Percentiles rank a stretch among this genome's conserved stretches.
Evolutionary conservation across 352 stramenopile genomes (phyloP).

Genomic region (Phytopythium ostracodes): DNA sequence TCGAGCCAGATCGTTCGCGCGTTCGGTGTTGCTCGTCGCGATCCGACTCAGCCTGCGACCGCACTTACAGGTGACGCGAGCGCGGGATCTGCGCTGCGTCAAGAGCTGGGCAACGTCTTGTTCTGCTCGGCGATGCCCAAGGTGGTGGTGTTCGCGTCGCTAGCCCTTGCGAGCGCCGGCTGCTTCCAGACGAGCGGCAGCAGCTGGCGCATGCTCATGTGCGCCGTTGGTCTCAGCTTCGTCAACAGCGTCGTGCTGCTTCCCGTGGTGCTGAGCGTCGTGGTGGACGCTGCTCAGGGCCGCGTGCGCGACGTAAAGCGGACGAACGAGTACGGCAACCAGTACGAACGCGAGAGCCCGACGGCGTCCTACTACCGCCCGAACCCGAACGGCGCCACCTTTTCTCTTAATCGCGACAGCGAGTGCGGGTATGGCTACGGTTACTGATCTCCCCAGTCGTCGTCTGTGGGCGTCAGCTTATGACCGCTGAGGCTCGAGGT

Average conservation of each 20-base stretch:
- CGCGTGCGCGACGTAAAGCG: slow-evolving; percentile 30
- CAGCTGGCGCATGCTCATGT: slow-evolving; percentile 44
- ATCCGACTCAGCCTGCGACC: slow-evolving; percentile 23
- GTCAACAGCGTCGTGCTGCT: slow-evolving; percentile 32
- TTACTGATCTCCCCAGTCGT: neutral
- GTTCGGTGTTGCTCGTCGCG: slow-evolving; percentile 27
- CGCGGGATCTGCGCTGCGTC: slow-evolving; percentile 31
- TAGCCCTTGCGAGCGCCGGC: slow-evolving; percentile 27
- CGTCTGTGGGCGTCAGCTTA: too few species aligned
- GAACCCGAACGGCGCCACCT: slow-evolving; percentile 5
- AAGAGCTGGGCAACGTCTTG: slow-evolving; percentile 35
- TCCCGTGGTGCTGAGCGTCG: slow-evolving; percentile 40
- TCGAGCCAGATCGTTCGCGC: slow-evolving; percentile 64
- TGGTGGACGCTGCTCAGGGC: slow-evolving; percentile 34
- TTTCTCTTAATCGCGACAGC: neutral
- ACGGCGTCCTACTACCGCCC: slow-evolving; percentile 21
- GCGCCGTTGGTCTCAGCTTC: slow-evolving; percentile 28
- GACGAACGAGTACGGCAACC: slow-evolving; percentile 32
- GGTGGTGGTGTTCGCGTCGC: slow-evolving; percentile 32
- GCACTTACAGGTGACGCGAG: slow-evolving; percentile 22
- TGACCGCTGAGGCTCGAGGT: too few species aligned
- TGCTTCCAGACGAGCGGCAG: slow-evolving; percentile 35
- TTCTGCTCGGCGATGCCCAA: slow-evolving; percentile 36
- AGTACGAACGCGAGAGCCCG: slow-evolving; percentile 30
- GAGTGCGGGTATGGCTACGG: slow-evolving; percentile 6